Percentiles rank a stretch among this genome's conserved stretches.
Evolutionary conservation across 768 basidiomycete species (phyloP).

Genomic region (Megacollybia marginata): DNA sequence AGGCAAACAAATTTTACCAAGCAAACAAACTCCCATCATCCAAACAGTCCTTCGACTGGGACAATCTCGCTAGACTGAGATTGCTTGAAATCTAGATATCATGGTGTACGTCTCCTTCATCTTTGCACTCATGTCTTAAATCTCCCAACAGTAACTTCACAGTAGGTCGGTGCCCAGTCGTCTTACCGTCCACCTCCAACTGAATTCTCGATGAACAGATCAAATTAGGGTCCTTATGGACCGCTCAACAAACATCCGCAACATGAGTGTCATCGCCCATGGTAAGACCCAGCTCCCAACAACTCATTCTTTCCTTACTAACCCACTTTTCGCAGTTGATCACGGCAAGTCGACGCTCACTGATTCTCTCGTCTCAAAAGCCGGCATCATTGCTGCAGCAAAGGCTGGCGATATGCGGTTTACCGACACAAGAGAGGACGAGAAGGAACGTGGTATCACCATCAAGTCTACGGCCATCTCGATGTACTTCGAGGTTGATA

Average conservation of each 20-base stretch:
- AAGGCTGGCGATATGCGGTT: slow-evolving; percentile 97
- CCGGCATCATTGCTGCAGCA: slow-evolving; percentile 93
- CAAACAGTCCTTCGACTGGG: no score
- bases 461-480: slow-evolving; percentile 99
- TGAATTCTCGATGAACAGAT: slow-evolving; percentile 35
- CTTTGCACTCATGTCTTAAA: slow-evolving; percentile 19
- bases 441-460: slow-evolving; percentile 99
- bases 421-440: slow-evolving; percentile 95
- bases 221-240: slow-evolving; percentile 89
- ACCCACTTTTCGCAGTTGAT: slow-evolving; percentile 59
- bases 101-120: slow-evolving; percentile 67
- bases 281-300: slow-evolving; percentile 39
- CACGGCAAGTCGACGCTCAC: slow-evolving; percentile 99
- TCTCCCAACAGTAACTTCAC: slow-evolving; percentile 71
- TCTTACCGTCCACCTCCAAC: slow-evolving; percentile 5
- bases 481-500: slow-evolving; percentile 96
- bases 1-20: slow-evolving; percentile 14
- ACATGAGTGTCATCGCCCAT: slow-evolving; percentile 92
- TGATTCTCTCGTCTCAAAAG: slow-evolving; percentile 98
- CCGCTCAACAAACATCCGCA: slow-evolving; percentile 85
- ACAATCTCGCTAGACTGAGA: background rate
- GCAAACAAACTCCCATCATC: background rate
- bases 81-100: slow-evolving; percentile 43
- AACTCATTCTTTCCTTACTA: background rate
- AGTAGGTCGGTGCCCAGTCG: slow-evolving; percentile 49